A percentile compares a stretch with the other conserved stretches of the same genome.
These are phyloP conservation scores for Canna indica DNA, from an alignment of 176 grass and related monocot genomes.

Conservation along the genomic window DNA sequence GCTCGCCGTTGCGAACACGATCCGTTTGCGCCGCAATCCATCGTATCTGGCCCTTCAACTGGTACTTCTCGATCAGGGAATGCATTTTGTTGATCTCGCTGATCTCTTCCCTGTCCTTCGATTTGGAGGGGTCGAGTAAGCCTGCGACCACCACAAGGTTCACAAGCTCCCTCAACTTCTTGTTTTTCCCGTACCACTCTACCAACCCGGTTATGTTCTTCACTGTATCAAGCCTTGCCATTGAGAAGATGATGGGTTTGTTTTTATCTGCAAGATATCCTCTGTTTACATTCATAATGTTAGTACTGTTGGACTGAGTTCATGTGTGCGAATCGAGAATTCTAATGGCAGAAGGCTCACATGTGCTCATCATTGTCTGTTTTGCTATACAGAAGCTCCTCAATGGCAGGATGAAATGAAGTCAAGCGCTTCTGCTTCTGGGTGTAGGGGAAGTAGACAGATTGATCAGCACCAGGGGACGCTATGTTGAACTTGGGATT, in stretches of 20 bases:
- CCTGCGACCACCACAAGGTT: constrained; percentile 76
- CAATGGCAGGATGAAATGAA: constrained; percentile 54
- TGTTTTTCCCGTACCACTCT: constrained; percentile 89
- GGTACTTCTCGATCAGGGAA: constrained; percentile 65
- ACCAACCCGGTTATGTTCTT: constrained; percentile 94
- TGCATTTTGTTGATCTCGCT: constrained; percentile 97
- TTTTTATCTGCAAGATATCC: constrained; percentile 56
- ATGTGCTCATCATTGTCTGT: constrained; percentile 60
- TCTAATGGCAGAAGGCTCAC: constrained; percentile 31
- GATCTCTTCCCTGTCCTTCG: constrained; percentile 92
- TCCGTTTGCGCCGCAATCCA: constrained; percentile 88
- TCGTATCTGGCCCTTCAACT: constrained; percentile 72
- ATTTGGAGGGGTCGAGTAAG: constrained; percentile 63
- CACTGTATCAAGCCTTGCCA: constrained; percentile 88
- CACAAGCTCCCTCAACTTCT: constrained; percentile 63
- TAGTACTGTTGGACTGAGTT: no score
- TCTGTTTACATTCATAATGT: constrained; percentile 27
- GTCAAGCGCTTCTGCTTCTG: constrained; percentile 79
- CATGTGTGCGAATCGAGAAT: not conserved
- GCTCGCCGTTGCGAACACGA: constrained; percentile 69
- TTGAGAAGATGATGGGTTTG: constrained; percentile 90
- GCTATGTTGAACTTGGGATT: constrained; percentile 96
- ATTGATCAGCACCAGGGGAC: constrained; percentile 82
- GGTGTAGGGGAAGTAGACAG: constrained; percentile 87
- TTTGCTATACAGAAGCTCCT: constrained; percentile 81